A percentile compares a stretch with the other conserved stretches of the same genome.
Conservation (phyloP, 345 rosid genomes). For the Ailanthus altissimus region DNA sequence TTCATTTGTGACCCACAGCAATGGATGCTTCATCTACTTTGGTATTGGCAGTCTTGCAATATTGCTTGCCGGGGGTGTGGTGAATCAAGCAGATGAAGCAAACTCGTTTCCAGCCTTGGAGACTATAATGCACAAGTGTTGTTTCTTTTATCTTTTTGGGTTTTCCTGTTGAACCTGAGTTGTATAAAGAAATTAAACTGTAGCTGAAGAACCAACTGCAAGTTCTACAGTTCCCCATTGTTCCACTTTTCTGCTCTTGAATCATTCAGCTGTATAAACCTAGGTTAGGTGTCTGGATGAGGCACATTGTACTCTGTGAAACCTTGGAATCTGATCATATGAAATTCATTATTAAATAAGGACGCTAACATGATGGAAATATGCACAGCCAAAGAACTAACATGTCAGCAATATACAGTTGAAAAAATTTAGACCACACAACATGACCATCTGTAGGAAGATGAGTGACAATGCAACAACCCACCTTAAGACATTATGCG, state of each 20-base stretch:
- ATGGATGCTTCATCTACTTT: slow-evolving; percentile 38
- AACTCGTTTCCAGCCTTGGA: slow-evolving; percentile 18
- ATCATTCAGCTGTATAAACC: not conserved
- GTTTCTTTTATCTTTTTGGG: not conserved
- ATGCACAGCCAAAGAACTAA: not conserved
- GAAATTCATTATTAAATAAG: not conserved
- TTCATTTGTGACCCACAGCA: slow-evolving; percentile 35
- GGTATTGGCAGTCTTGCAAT: slow-evolving; percentile 28
- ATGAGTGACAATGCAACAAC: not conserved
- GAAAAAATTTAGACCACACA: not conserved
- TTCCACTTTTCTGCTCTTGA: not conserved
- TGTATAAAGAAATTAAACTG: not conserved
- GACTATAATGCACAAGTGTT: slow-evolving; percentile 15
- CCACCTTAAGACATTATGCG: not conserved
- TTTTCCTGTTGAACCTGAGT: not conserved
- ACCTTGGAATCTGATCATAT: not conserved
- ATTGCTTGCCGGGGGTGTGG: slow-evolving; percentile 27
- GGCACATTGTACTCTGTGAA: slow-evolving; percentile 3
- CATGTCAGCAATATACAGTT: not conserved
- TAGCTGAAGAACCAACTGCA: not conserved
- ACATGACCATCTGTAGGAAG: not conserved
- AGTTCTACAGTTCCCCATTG: not conserved
- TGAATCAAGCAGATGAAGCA: slow-evolving; percentile 21
- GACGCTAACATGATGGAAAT: not conserved
- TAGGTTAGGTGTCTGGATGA: not conserved